Conservation (phyloP, 2,329 filamentous ascomycete species). For the Monilinia fructigena region DNA sequence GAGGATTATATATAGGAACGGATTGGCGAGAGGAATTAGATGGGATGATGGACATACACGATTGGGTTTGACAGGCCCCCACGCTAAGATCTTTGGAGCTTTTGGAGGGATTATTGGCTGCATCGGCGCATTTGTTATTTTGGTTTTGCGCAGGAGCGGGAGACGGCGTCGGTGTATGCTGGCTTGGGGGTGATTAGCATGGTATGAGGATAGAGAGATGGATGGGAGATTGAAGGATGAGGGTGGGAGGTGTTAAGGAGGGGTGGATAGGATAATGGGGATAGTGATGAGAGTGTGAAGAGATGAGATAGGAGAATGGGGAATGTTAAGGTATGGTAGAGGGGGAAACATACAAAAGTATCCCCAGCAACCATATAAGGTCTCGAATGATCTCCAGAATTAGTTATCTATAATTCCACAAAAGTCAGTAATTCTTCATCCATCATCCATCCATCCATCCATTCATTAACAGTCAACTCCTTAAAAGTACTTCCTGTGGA, state of each 20-base stretch:
- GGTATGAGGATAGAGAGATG: neutral
- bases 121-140: conserved; percentile 8
- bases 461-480: too few species aligned
- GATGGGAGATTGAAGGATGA: neutral
- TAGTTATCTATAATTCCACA: conserved; percentile 10
- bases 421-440: neutral
- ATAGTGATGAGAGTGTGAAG: neutral
- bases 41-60: conserved; percentile 3
- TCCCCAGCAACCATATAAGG: conserved; percentile 10
- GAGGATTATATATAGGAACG: neutral
- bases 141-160: conserved; percentile 13
- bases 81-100: neutral
- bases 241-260: neutral
- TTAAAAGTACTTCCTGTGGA: too few species aligned
- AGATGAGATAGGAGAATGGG: neutral
- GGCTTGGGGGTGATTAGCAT: neutral
- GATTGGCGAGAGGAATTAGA: neutral
- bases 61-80: conserved; percentile 2
- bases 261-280: neutral
- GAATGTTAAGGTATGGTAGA: neutral
- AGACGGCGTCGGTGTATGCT: conserved; percentile 1
- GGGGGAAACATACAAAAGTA: conserved; percentile 20
- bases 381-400: conserved; percentile 13
- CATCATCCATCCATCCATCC: neutral
- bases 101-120: conserved; percentile 4